These are phyloP conservation scores for Ophiocordyceps robertsii DNA, from an alignment of 2,329 filamentous ascomycete species.

Conservation along the genomic window DNA sequence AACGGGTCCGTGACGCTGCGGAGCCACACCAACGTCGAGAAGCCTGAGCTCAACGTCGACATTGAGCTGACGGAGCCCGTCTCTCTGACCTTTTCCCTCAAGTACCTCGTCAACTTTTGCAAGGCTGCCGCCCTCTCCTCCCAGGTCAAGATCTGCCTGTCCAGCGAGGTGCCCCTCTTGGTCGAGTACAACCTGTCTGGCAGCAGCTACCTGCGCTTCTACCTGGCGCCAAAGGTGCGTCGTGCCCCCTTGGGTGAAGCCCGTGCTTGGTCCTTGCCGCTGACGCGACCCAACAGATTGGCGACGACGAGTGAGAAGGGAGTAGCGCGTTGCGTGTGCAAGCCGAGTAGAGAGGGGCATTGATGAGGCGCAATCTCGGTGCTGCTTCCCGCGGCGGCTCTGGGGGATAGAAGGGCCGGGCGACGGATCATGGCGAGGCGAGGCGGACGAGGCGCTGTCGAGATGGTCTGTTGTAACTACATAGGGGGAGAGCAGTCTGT, in stretches of 20 bases:
- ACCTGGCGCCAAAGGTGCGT: constrained; percentile 90
- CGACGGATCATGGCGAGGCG: not conserved
- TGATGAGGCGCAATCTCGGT: constrained; percentile 1
- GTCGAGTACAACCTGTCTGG: constrained; percentile 79
- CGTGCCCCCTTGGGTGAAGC: constrained; percentile 5
- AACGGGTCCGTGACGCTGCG: constrained; percentile 88
- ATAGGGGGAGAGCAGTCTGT: not conserved
- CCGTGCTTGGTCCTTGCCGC: constrained; percentile 9
- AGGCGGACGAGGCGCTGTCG: not conserved
- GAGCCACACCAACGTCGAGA: constrained; percentile 78
- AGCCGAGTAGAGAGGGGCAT: constrained; percentile 4
- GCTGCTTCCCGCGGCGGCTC: not conserved
- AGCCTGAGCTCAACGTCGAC: constrained; percentile 71
- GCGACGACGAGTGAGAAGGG: constrained; percentile 22
- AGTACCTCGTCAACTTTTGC: constrained; percentile 99
- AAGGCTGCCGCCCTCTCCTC: constrained; percentile 79
- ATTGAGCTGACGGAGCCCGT: constrained; percentile 91
- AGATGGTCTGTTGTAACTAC: not conserved
- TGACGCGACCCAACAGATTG: constrained; percentile 15
- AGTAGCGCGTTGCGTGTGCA: constrained; percentile 4
- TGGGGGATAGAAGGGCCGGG: not conserved
- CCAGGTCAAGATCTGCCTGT: constrained; percentile 83
- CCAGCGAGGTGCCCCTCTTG: constrained; percentile 87
- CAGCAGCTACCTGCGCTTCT: constrained; percentile 88
- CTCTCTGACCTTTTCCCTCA: constrained; percentile 90